Evolutionary conservation across 805 yeast species (phyloP).

Genomic region (Schizosaccharomyces lindneri): DNA sequence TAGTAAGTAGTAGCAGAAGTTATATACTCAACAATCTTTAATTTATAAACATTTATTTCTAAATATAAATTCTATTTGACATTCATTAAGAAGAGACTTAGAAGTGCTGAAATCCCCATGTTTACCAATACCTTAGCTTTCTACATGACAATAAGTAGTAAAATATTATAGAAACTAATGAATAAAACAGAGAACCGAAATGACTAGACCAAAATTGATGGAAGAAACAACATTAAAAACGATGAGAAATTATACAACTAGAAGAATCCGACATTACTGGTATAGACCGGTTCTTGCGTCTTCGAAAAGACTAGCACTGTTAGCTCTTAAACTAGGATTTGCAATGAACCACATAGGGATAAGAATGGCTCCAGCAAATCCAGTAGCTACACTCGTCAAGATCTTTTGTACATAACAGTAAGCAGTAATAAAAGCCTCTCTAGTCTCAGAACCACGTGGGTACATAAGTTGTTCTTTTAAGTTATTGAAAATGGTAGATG

Average conservation of each 20-base stretch:
- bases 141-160: too few relatives aligned
- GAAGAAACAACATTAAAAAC: not conserved
- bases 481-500: conserved; percentile 5
- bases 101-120: too few relatives aligned
- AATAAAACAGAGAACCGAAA: too few relatives aligned
- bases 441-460: conserved; percentile 31
- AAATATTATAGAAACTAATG: too few relatives aligned
- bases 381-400: conserved; percentile 4
- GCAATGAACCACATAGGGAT: not conserved
- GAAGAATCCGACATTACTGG: not conserved
- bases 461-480: conserved; percentile 5
- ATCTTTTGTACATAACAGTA: conserved; percentile 8
- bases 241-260: not conserved
- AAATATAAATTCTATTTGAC: too few relatives aligned
- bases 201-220: not conserved
- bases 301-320: not conserved
- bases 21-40: too few relatives aligned
- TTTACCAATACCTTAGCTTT: too few relatives aligned
- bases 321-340: not conserved
- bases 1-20: too few relatives aligned
- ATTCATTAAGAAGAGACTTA: too few relatives aligned
- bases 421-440: conserved; percentile 7
- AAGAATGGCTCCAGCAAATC: not conserved
- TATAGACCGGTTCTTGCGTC: not conserved
- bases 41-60: too few relatives aligned